Evolutionary conservation across 305 asterid species (phyloP).

Genomic region (Solanum hybrid): DNA sequence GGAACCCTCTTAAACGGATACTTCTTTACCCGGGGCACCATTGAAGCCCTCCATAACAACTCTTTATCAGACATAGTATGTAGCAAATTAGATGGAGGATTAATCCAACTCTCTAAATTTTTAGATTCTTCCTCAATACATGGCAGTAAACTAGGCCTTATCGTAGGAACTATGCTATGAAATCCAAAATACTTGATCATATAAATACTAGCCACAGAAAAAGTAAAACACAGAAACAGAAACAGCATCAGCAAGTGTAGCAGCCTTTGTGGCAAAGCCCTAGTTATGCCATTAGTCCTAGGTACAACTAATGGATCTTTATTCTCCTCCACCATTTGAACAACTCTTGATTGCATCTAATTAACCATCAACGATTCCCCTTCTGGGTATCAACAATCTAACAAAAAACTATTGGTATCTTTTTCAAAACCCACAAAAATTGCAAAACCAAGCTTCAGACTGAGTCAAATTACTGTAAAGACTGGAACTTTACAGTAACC

Average conservation of each 20-base stretch:
- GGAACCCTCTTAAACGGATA: constrained; percentile 75
- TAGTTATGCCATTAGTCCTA: constrained; percentile 33
- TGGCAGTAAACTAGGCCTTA: constrained; percentile 36
- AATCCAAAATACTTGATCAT: constrained; percentile 55
- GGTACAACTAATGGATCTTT: constrained; percentile 37
- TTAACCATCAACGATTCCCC: neutral
- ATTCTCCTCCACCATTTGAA: constrained; percentile 72
- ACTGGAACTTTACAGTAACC: neutral
- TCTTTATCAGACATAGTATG: constrained; percentile 72
- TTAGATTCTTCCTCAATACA: constrained; percentile 25
- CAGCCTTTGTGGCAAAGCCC: constrained; percentile 70
- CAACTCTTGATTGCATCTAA: constrained; percentile 22
- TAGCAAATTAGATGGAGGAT: constrained; percentile 52
- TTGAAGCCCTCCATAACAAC: constrained; percentile 77
- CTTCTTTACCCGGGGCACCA: constrained; percentile 46
- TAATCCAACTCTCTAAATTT: constrained; percentile 45
- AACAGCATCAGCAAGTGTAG: constrained; percentile 52
- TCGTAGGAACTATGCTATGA: constrained; percentile 21
- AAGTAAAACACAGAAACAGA: constrained; percentile 47
- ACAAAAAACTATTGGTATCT: neutral
- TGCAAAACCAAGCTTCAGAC: neutral
- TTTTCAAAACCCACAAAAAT: neutral
- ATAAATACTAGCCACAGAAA: constrained; percentile 60
- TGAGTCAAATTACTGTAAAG: neutral
- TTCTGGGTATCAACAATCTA: constrained; percentile 7